Percentiles rank a stretch among this genome's conserved stretches.
These are phyloP conservation scores for Pseudogymnoascus sp. DNA, from an alignment of 2,329 filamentous ascomycete genomes.

Conservation along the genomic window DNA sequence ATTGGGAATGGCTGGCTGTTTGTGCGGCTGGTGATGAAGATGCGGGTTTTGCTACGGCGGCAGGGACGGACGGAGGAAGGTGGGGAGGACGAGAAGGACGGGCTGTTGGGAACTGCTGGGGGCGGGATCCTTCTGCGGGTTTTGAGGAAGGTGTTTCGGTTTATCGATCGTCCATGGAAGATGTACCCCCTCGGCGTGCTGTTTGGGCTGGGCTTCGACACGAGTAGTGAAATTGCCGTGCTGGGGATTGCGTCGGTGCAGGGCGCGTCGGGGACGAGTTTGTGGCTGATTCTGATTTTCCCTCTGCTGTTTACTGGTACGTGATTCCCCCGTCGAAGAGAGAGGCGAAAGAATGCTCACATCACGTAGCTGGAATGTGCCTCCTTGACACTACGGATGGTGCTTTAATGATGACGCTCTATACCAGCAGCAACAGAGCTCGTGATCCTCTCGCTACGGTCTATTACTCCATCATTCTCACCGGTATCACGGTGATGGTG, in stretches of 20 bases:
- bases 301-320: constrained; percentile 78
- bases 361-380: constrained; percentile 71
- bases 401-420: constrained; percentile 89
- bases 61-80: constrained; percentile 19
- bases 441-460: constrained; percentile 80
- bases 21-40: constrained; percentile 62
- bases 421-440: constrained; percentile 70
- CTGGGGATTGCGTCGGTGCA: constrained; percentile 85
- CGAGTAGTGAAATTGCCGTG: constrained; percentile 86
- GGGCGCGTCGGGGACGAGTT: constrained; percentile 73
- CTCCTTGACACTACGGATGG: constrained; percentile 87
- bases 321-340: constrained; percentile 17
- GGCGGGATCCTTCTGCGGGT: constrained; percentile 65
- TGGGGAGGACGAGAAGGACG: constrained; percentile 22
- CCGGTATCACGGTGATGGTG: constrained; percentile 29
- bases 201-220: constrained; percentile 91
- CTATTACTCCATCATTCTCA: constrained; percentile 63
- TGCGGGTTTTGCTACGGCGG: constrained; percentile 52
- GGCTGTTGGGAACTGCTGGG: constrained; percentile 60
- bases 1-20: constrained; percentile 81
- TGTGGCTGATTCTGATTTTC: constrained; percentile 93
- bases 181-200: constrained; percentile 88
- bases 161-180: constrained; percentile 77
- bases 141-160: constrained; percentile 66
- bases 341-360: background rate